Evolutionary conservation across 257 asterid genomes (phyloP).

Genomic region (Nicotiana tabacum): DNA sequence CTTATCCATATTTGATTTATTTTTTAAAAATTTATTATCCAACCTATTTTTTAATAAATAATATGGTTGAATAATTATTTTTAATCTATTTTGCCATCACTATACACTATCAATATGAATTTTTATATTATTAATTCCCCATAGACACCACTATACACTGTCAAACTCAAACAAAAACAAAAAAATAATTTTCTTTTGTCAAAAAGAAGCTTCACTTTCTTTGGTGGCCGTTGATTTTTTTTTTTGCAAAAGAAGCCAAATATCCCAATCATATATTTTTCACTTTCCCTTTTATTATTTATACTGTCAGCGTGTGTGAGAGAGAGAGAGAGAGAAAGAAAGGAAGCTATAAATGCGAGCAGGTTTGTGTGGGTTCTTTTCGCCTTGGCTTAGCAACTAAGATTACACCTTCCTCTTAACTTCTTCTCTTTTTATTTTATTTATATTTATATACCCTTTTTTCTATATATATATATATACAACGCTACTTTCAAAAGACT

Average conservation of each 20-base stretch:
- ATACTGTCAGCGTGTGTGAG: no score
- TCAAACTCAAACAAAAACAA: not conserved
- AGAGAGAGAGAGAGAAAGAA: not conserved
- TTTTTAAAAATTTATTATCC: no score
- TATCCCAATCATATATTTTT: not conserved
- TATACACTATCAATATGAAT: no score
- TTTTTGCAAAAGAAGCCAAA: not conserved
- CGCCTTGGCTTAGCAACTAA: constrained; percentile 20
- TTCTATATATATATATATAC: not conserved
- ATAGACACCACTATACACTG: no score
- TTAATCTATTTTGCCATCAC: no score
- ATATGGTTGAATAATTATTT: no score
- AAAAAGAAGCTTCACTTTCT: constrained; percentile 22
- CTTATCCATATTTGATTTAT: no score
- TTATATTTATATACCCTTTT: no score
- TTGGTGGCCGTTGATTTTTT: not conserved
- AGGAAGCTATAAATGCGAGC: constrained; percentile 26
- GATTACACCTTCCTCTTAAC: not conserved
- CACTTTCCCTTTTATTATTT: not conserved
- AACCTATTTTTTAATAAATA: no score
- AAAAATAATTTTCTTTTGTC: not conserved
- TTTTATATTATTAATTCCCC: no score
- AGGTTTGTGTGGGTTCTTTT: constrained; percentile 13
- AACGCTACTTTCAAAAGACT: not conserved
- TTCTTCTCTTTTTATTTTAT: not conserved